Percentiles rank a stretch among this genome's conserved stretches.
Evolutionary conservation across 2,329 filamentous ascomycete species (phyloP).

Genomic region (Xylaria sp.): DNA sequence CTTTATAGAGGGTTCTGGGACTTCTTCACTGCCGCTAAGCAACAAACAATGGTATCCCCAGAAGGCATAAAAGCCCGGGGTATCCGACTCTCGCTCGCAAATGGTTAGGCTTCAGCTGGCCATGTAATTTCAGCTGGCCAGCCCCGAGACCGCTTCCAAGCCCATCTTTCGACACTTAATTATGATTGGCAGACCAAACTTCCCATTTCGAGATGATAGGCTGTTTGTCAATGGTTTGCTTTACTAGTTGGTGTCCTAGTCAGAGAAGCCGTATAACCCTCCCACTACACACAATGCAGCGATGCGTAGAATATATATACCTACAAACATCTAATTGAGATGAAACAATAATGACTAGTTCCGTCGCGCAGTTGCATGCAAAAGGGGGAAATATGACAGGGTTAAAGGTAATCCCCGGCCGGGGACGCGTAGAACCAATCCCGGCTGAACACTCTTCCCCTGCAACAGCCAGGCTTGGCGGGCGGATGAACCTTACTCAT

Average conservation of each 20-base stretch:
- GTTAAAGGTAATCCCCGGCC: constrained; percentile 4
- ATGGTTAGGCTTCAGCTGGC: constrained; percentile 25
- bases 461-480: constrained; percentile 13
- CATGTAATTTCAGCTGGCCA: constrained; percentile 15
- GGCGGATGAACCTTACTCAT: constrained; percentile 35
- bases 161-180: not conserved
- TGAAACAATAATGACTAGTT: not conserved
- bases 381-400: constrained; percentile 15
- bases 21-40: too few species aligned
- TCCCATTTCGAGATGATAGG: not conserved
- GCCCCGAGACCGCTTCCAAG: constrained; percentile 1
- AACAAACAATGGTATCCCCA: too few species aligned
- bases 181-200: constrained; percentile 25
- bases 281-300: not conserved
- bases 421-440: constrained; percentile 21
- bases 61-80: not conserved
- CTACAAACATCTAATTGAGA: constrained; percentile 7
- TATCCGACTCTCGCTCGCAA: constrained; percentile 5
- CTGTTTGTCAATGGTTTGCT: not conserved
- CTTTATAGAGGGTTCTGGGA: too few species aligned
- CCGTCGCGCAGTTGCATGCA: constrained; percentile 17
- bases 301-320: constrained; percentile 13
- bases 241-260: not conserved
- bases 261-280: not conserved
- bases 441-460: constrained; percentile 37